These are phyloP conservation scores for Pestalotiopsis sp. DNA, from an alignment of 2,329 filamentous ascomycete species.

Conservation along the genomic window DNA sequence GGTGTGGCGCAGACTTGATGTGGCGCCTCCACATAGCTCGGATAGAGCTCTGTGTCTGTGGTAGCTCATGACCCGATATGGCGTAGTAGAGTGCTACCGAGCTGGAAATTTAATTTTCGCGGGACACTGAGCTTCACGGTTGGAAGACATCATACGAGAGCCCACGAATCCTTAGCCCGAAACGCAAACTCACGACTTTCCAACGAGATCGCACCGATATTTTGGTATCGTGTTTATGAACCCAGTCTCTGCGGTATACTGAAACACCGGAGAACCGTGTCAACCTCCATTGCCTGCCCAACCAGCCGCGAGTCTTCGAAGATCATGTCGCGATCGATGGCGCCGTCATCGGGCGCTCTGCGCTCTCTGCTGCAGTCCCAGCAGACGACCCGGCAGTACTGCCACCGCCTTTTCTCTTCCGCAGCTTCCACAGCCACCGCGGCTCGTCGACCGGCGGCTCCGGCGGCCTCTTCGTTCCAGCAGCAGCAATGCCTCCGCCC, in stretches of 20 bases:
- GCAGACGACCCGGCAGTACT: constrained; percentile 14
- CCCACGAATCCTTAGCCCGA: too few relatives aligned
- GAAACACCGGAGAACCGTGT: background rate
- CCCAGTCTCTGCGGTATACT: background rate
- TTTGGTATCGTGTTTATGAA: background rate
- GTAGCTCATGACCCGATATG: constrained; percentile 1
- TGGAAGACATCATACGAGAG: constrained; percentile 7
- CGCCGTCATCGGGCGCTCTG: constrained; percentile 16
- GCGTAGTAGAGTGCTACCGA: background rate
- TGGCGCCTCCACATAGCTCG: background rate
- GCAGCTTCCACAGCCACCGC: constrained; percentile 13
- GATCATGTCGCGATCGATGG: constrained; percentile 14
- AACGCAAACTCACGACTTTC: background rate
- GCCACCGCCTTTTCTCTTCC: constrained; percentile 24
- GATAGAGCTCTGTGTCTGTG: background rate
- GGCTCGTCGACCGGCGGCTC: constrained; percentile 2
- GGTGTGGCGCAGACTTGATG: background rate
- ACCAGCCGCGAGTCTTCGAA: background rate
- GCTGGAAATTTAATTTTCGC: constrained; percentile 9
- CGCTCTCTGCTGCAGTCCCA: constrained; percentile 23
- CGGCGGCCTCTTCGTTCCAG: background rate
- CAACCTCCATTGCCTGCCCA: background rate
- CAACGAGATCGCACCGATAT: background rate
- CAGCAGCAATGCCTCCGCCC: constrained; percentile 8
- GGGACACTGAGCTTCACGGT: background rate